A percentile compares a stretch with the other conserved stretches of the same genome.
Evolutionary conservation across 2,329 filamentous ascomycete genomes (phyloP).

Genomic region (Coniochaeta ligniaria): DNA sequence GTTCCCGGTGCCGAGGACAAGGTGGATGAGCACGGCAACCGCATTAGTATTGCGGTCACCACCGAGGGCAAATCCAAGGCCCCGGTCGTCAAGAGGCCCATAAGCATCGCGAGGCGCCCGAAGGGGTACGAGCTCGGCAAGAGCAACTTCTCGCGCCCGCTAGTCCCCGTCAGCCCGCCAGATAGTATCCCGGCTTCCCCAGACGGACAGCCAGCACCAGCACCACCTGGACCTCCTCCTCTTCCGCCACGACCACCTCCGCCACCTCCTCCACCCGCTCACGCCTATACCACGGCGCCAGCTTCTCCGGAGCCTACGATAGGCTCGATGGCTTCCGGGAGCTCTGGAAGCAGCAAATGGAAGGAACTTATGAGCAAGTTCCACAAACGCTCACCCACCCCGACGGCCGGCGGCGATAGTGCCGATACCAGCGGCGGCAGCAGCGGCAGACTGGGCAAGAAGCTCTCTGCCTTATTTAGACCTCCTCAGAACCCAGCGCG

Average conservation of each 20-base stretch:
- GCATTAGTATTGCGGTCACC: neutral
- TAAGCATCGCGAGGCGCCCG: neutral
- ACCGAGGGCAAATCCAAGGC: neutral
- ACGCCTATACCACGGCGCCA: neutral
- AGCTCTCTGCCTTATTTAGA: neutral
- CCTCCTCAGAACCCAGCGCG: neutral
- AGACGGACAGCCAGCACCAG: neutral
- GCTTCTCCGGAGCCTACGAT: neutral
- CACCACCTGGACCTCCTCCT: neutral
- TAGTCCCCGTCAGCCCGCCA: neutral
- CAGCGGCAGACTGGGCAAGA: neutral
- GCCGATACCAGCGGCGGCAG: neutral
- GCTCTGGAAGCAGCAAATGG: neutral
- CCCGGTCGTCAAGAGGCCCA: neutral
- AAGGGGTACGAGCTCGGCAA: neutral
- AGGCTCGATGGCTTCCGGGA: neutral
- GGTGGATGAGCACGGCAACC: neutral
- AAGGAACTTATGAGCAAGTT: neutral
- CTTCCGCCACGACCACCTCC: conserved; percentile 33
- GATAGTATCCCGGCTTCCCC: neutral
- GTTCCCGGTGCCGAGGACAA: neutral
- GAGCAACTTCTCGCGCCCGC: neutral
- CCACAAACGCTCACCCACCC: neutral
- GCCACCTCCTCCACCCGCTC: conserved; percentile 16
- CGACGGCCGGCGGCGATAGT: neutral